Evolutionary conservation across 2,329 filamentous ascomycete species (phyloP).

Genomic region (Lasiodiplodia theobromae): DNA sequence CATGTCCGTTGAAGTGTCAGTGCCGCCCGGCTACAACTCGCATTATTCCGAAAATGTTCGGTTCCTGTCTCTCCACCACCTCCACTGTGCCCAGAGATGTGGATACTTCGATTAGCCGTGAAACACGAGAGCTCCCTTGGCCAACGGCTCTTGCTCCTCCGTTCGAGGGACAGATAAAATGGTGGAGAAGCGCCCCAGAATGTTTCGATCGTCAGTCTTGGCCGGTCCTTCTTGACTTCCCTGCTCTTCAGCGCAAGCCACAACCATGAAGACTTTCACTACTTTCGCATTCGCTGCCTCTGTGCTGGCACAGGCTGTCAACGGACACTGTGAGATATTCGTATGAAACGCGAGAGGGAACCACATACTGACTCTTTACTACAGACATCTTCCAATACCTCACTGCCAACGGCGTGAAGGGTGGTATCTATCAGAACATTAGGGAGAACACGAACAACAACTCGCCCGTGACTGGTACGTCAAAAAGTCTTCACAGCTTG

Average conservation of each 20-base stretch:
- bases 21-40: background rate
- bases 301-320: constrained; percentile 43
- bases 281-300: constrained; percentile 42
- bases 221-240: constrained; percentile 3
- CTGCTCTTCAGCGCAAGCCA: background rate
- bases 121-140: constrained; percentile 5
- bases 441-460: constrained; percentile 48
- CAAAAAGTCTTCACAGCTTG: background rate
- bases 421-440: constrained; percentile 45
- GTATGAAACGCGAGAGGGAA: background rate
- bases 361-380: constrained; percentile 16
- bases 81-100: background rate
- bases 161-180: constrained; percentile 11
- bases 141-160: constrained; percentile 4
- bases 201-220: constrained; percentile 24
- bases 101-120: constrained; percentile 15
- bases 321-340: constrained; percentile 43
- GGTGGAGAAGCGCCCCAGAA: background rate
- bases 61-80: background rate
- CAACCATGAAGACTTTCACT: constrained; percentile 44
- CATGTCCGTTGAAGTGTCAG: background rate
- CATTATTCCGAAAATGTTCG: constrained; percentile 5
- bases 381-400: constrained; percentile 49
- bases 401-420: constrained; percentile 46
- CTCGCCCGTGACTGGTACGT: constrained; percentile 42